Conservation (phyloP, 2,329 filamentous ascomycete genomes). For the Dryadomyces quercus-mongolicae region DNA sequence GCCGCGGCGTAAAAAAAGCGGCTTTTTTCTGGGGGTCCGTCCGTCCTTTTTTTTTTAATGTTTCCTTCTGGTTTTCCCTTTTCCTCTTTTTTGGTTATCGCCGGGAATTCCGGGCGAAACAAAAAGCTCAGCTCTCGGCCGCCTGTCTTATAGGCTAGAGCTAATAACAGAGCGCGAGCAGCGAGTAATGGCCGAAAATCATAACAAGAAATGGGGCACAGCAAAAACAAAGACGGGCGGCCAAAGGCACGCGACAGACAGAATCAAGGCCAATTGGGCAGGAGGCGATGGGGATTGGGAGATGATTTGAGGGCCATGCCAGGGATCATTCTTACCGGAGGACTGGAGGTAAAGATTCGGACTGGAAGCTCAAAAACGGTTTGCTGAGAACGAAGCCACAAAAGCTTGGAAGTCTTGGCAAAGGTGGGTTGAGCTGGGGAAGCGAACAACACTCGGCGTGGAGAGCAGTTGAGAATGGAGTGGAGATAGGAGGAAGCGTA, state of each 20-base stretch:
- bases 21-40: slow-evolving; percentile 8
- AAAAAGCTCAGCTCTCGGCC: slow-evolving; percentile 11
- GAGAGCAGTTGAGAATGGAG: background rate
- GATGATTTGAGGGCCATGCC: too few species aligned
- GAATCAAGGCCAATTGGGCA: background rate
- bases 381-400: background rate
- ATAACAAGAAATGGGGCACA: background rate
- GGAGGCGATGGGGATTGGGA: too few species aligned
- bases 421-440: slow-evolving; percentile 1
- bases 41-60: slow-evolving; percentile 1
- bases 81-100: slow-evolving; percentile 10
- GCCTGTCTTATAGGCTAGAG: slow-evolving; percentile 3
- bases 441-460: slow-evolving; percentile 7
- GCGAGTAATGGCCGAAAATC: slow-evolving; percentile 1
- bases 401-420: slow-evolving; percentile 6
- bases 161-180: background rate
- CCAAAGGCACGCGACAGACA: background rate
- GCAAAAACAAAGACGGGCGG: background rate
- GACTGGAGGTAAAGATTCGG: background rate
- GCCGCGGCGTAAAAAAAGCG: slow-evolving; percentile 5
- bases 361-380: background rate
- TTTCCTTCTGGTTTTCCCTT: background rate
- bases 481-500: slow-evolving; percentile 1
- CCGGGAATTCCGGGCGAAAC: slow-evolving; percentile 11
- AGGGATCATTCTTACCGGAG: background rate